These are phyloP conservation scores for Furcasterigmium furcatum DNA, from an alignment of 2,329 filamentous ascomycete species.

Conservation along the genomic window DNA sequence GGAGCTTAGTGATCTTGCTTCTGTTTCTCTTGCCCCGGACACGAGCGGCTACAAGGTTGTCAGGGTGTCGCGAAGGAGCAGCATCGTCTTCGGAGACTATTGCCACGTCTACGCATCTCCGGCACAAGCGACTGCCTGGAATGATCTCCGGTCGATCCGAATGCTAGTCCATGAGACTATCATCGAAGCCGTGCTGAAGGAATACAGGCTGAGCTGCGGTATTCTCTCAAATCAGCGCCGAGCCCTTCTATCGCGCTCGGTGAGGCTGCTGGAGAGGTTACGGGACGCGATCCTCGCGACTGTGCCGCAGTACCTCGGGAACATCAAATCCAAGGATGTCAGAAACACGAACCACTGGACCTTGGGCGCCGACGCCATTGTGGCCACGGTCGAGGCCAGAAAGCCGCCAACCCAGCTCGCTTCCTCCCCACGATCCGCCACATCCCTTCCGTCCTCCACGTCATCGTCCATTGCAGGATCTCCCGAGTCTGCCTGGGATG, in stretches of 20 bases:
- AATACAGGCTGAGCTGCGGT: neutral
- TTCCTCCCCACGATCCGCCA: slow-evolving; percentile 20
- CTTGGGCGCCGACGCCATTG: neutral
- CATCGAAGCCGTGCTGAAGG: slow-evolving; percentile 14
- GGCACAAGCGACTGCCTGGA: slow-evolving; percentile 44
- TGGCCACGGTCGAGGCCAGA: slow-evolving; percentile 17
- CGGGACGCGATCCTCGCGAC: slow-evolving; percentile 20
- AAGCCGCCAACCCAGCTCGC: slow-evolving; percentile 24
- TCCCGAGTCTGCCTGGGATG: too few species aligned
- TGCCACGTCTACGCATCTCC: slow-evolving; percentile 45
- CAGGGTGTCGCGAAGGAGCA: neutral
- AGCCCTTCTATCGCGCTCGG: slow-evolving; percentile 12
- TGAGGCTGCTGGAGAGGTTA: slow-evolving; percentile 24
- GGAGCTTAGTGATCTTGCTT: slow-evolving; percentile 36
- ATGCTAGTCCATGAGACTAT: slow-evolving; percentile 46
- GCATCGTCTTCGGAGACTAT: slow-evolving; percentile 22
- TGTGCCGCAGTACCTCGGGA: slow-evolving; percentile 46
- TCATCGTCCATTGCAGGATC: too few species aligned
- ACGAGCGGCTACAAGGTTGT: neutral
- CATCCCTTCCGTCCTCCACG: slow-evolving; percentile 18
- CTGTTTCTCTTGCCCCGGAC: slow-evolving; percentile 18
- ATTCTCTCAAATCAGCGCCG: neutral
- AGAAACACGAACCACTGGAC: slow-evolving; percentile 15
- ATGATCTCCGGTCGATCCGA: slow-evolving; percentile 40
- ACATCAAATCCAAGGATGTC: slow-evolving; percentile 37